Conservation (phyloP, 352 stramenopile species). For the Phytopythium montanum region DNA sequence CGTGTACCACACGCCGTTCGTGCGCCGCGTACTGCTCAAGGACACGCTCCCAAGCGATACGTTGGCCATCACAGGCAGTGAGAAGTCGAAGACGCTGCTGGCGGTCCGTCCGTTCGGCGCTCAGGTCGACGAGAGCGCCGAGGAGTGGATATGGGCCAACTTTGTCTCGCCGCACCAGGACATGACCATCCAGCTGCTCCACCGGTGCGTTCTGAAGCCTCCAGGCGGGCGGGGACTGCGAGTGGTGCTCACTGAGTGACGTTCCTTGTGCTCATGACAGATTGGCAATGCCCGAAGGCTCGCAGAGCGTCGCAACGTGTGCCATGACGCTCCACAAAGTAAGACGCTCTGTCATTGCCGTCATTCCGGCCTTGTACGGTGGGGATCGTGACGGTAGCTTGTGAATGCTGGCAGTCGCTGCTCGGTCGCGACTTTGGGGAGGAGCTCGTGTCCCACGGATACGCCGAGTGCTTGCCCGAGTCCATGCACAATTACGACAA, state of each 20-base stretch:
- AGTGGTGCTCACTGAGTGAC: constrained; percentile 4
- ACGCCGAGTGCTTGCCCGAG: constrained; percentile 62
- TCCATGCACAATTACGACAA: constrained; percentile 57
- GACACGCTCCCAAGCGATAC: constrained; percentile 44
- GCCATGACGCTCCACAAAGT: constrained; percentile 46
- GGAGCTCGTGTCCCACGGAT: constrained; percentile 52
- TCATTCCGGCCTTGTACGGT: not conserved
- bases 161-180: constrained; percentile 61
- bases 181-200: constrained; percentile 57
- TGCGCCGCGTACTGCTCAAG: constrained; percentile 49
- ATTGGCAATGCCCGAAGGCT: constrained; percentile 15
- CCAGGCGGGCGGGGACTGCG: not conserved
- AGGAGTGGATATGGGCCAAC: constrained; percentile 67
- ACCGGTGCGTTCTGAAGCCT: constrained; percentile 26
- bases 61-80: not conserved
- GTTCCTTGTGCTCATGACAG: constrained; percentile 9
- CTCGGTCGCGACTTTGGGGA: constrained; percentile 54
- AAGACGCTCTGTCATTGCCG: not conserved
- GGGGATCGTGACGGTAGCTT: not conserved
- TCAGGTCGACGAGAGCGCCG: constrained; percentile 62
- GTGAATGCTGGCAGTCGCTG: constrained; percentile 23
- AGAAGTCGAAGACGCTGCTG: constrained; percentile 21
- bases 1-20: constrained; percentile 77
- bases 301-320: constrained; percentile 47
- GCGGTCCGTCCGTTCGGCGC: constrained; percentile 69